Percentiles rank a stretch among this genome's conserved stretches.
Conservation (phyloP, 75 land plant genomes). For the Cupressus sempervirens region DNA sequence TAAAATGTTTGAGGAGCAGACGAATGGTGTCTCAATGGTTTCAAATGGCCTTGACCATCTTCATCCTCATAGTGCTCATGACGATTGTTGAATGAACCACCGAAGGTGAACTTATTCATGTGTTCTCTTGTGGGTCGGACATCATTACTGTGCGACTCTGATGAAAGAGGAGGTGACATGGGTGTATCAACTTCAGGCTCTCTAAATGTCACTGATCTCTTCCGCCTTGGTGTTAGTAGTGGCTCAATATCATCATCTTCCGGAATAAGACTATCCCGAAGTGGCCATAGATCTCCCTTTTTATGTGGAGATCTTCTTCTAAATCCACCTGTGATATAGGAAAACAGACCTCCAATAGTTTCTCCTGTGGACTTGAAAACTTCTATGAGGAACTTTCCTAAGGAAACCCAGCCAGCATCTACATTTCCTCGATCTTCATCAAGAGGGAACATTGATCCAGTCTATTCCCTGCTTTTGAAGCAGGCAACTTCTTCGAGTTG, state of each 20-base stretch:
- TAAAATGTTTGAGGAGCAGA: constrained; percentile 45
- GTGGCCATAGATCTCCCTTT: constrained; percentile 29
- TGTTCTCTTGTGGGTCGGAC: constrained; percentile 2
- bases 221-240: constrained; percentile 4
- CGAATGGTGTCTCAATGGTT: constrained; percentile 46
- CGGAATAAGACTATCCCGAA: constrained; percentile 57
- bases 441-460: constrained; percentile 45
- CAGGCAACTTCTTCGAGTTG: constrained; percentile 4
- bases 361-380: constrained; percentile 29
- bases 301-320: constrained; percentile 24
- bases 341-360: constrained; percentile 44
- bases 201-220: constrained; percentile 12
- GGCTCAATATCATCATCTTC: constrained; percentile 32
- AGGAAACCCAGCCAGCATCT: constrained; percentile 45
- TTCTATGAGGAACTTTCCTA: constrained; percentile 31
- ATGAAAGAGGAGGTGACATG: constrained; percentile 8
- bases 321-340: constrained; percentile 15
- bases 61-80: constrained; percentile 2
- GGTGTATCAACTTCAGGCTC: constrained; percentile 14
- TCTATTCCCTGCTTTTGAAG: constrained; percentile 36
- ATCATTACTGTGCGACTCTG: background rate
- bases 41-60: constrained; percentile 19
- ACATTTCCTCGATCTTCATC: constrained; percentile 41
- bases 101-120: background rate
- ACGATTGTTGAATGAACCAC: background rate